These are phyloP conservation scores for Limtongia smithiae DNA, from an alignment of 805 yeast species.

Conservation along the genomic window DNA sequence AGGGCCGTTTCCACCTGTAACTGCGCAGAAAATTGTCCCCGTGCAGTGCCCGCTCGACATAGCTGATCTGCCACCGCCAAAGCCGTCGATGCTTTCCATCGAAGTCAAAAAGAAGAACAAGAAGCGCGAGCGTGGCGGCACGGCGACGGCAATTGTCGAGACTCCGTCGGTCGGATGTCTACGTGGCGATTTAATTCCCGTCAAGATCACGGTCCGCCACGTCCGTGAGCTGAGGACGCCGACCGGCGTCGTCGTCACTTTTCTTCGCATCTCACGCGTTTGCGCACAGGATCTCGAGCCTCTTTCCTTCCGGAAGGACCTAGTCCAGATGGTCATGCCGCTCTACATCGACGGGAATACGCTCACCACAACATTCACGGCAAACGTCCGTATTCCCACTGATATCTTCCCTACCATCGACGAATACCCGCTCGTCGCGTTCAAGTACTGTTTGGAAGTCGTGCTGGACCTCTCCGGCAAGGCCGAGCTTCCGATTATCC, in stretches of 20 bases:
- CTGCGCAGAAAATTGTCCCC: slow-evolving; percentile 55
- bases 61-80: slow-evolving; percentile 58
- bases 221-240: slow-evolving; percentile 65
- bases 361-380: slow-evolving; percentile 53
- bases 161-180: slow-evolving; percentile 65
- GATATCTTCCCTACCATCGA: slow-evolving; percentile 83
- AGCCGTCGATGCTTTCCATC: slow-evolving; percentile 60
- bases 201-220: slow-evolving; percentile 64
- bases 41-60: slow-evolving; percentile 75
- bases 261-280: slow-evolving; percentile 74
- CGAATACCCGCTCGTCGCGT: slow-evolving; percentile 66
- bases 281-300: slow-evolving; percentile 55
- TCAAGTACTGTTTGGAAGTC: slow-evolving; percentile 81
- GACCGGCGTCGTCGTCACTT: slow-evolving; percentile 71
- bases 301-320: slow-evolving; percentile 73
- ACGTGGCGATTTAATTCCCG: slow-evolving; percentile 75
- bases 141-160: slow-evolving; percentile 42
- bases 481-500: slow-evolving; percentile 38
- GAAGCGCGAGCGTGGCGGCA: slow-evolving; percentile 39
- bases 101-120: slow-evolving; percentile 45
- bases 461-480: slow-evolving; percentile 74
- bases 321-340: slow-evolving; percentile 73
- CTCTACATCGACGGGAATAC: slow-evolving; percentile 70
- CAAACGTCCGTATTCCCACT: slow-evolving; percentile 69
- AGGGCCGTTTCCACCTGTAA: slow-evolving; percentile 27